These are phyloP conservation scores for Barnettozyma populi DNA, from an alignment of 805 yeast species.

Conservation along the genomic window DNA sequence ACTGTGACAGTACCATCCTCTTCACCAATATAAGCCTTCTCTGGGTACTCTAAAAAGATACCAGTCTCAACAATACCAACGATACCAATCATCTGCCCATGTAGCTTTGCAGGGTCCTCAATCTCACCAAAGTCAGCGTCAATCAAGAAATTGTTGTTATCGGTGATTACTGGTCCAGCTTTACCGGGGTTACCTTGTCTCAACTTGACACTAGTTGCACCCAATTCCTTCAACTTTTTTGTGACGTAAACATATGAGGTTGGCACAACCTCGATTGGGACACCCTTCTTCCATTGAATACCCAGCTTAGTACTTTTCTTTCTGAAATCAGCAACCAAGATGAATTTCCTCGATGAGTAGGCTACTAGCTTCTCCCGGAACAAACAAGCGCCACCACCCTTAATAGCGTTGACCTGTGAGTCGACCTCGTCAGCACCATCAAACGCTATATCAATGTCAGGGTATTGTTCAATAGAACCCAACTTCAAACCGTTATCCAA, in stretches of 20 bases:
- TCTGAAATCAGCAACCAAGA: conserved; percentile 89
- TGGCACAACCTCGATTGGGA: conserved; percentile 95
- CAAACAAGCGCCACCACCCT: conserved; percentile 98
- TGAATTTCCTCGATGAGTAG: conserved; percentile 63
- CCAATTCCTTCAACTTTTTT: conserved; percentile 53
- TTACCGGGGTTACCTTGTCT: conserved; percentile 88
- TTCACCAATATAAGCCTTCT: conserved; percentile 86
- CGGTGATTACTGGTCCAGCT: conserved; percentile 97
- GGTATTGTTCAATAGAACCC: conserved; percentile 79
- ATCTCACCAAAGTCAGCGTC: conserved; percentile 91
- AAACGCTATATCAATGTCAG: conserved; percentile 84
- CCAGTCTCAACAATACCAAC: conserved; percentile 98
- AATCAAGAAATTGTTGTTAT: conserved; percentile 86
- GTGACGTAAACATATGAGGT: conserved; percentile 74
- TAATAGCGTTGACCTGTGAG: conserved; percentile 70
- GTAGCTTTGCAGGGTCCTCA: conserved; percentile 45
- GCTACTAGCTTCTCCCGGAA: conserved; percentile 96
- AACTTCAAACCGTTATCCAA: conserved; percentile 71
- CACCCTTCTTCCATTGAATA: conserved; percentile 78
- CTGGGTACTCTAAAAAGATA: conserved; percentile 64
- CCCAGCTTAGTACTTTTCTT: conserved; percentile 75
- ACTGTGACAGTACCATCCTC: conserved; percentile 57
- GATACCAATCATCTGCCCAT: conserved; percentile 59
- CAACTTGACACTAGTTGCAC: conserved; percentile 57
- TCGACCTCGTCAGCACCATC: conserved; percentile 99